phyloP scores from a whole-genome alignment of 805 yeast genomes.

The Zygosaccharomyces gambellarensis region DNA sequence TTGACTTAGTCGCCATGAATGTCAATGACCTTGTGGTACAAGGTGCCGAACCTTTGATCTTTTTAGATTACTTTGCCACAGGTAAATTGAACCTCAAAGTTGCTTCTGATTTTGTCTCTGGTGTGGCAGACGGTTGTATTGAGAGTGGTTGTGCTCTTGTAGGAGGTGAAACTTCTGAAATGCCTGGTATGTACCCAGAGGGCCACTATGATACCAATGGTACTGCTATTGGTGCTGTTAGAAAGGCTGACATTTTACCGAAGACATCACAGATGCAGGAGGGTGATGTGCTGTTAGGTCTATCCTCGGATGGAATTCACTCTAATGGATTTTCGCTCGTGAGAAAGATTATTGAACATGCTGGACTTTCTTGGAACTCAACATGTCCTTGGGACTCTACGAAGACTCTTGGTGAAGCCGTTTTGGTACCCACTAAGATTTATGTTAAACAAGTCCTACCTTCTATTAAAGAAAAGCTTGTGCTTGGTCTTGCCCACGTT shows the following conservation, averaged over 20 bases:
- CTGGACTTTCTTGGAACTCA: conserved; percentile 65
- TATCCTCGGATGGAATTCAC: conserved; percentile 89
- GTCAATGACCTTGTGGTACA: conserved; percentile 97
- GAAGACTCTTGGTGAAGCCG: conserved; percentile 76
- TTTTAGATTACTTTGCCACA: conserved; percentile 94
- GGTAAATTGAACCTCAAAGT: conserved; percentile 80
- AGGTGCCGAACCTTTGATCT: conserved; percentile 96
- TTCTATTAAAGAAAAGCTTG: conserved; percentile 57
- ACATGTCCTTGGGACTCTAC: conserved; percentile 78
- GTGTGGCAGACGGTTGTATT: conserved; percentile 96
- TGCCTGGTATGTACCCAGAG: conserved; percentile 97
- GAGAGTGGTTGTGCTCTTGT: conserved; percentile 95
- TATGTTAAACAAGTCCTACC: conserved; percentile 88
- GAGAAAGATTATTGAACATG: conserved; percentile 80
- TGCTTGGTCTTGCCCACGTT: conserved; percentile 90
- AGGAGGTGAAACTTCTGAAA: conserved; percentile 98
- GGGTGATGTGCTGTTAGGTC: conserved; percentile 82
- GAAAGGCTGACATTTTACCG: conserved; percentile 71
- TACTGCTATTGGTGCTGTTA: conserved; percentile 96
- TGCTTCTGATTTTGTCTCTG: conserved; percentile 84
- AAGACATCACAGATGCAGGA: conserved; percentile 56
- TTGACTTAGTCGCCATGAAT: conserved; percentile 98
- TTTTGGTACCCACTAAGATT: conserved; percentile 85
- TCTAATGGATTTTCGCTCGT: conserved; percentile 95
- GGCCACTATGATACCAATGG: conserved; percentile 98